Evolutionary conservation across 768 basidiomycete species (phyloP).

Genomic region (Flagelloscypha sp.): DNA sequence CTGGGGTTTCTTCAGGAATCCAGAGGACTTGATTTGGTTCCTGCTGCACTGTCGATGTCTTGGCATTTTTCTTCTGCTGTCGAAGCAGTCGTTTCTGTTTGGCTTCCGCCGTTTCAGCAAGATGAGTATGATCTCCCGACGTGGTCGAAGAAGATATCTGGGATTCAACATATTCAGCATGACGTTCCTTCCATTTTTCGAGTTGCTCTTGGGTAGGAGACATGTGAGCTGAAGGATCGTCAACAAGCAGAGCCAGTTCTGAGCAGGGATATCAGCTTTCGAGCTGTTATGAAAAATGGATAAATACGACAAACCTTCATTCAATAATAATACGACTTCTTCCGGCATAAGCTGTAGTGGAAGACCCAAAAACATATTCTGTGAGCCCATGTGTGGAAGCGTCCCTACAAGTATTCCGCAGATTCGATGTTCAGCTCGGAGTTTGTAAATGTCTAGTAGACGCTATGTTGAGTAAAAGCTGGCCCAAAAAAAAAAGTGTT

Average conservation of each 20-base stretch:
- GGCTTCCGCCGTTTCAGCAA: conserved; percentile 40
- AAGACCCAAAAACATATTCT: conserved; percentile 93
- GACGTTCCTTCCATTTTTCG: conserved; percentile 42
- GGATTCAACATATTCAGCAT: conserved; percentile 35
- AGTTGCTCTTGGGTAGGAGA: conserved; percentile 41
- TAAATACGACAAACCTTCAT: conserved; percentile 49
- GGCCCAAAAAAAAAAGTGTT: not conserved
- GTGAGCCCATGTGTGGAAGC: conserved; percentile 88
- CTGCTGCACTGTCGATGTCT: conserved; percentile 10
- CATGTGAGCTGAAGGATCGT: conserved; percentile 55
- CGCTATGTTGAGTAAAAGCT: not conserved
- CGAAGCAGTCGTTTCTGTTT: conserved; percentile 61
- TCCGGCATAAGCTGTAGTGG: conserved; percentile 86
- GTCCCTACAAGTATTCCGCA: conserved; percentile 87
- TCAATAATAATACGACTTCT: conserved; percentile 82
- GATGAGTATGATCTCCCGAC: conserved; percentile 44
- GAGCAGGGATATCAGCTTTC: conserved; percentile 11
- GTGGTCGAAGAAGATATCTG: no score
- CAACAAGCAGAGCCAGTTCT: conserved; percentile 74
- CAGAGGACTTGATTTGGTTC: conserved; percentile 10
- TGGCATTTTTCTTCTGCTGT: conserved; percentile 33
- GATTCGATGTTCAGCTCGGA: conserved; percentile 75
- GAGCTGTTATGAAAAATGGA: not conserved
- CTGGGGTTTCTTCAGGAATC: conserved; percentile 8
- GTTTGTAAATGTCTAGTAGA: conserved; percentile 59